Evolutionary conservation across 768 basidiomycete species (phyloP).

Genomic region (Boletus sp.): DNA sequence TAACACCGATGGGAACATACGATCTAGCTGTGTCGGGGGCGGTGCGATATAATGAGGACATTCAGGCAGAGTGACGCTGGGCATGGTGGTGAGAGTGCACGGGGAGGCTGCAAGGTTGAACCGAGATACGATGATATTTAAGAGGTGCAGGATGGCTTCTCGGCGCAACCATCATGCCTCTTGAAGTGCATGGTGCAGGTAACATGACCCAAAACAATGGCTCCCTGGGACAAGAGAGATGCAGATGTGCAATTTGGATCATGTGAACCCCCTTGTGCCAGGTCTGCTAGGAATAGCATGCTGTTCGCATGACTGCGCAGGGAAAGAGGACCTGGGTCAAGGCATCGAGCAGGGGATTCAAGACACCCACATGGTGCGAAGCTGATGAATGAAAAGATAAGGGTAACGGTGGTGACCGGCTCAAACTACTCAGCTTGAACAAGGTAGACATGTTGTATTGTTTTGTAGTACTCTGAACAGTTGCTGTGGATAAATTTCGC

Average conservation of each 20-base stretch:
- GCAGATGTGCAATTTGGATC: background rate
- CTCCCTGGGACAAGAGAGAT: background rate
- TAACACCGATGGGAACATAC: slow-evolving; percentile 23
- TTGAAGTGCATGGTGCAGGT: background rate
- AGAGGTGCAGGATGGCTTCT: background rate
- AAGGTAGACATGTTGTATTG: background rate
- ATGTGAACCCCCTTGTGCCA: background rate
- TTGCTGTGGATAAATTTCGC: slow-evolving; percentile 17
- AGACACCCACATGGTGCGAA: background rate
- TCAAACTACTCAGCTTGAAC: background rate
- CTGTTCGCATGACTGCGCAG: background rate
- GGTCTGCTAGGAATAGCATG: background rate
- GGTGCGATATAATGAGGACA: slow-evolving; percentile 35
- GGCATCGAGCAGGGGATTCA: background rate
- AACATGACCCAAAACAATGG: background rate
- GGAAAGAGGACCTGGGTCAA: background rate
- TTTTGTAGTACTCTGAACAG: slow-evolving; percentile 4
- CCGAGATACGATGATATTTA: background rate
- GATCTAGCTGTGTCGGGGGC: slow-evolving; percentile 30
- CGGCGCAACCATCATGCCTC: background rate
- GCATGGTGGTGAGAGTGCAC: slow-evolving; percentile 21
- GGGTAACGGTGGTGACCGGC: background rate
- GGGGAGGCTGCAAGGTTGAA: no score
- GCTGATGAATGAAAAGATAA: slow-evolving; percentile 1
- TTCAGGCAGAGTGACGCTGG: slow-evolving; percentile 28